Conservation (phyloP, 768 basidiomycete species). For the Plicaturopsis crispa region DNA sequence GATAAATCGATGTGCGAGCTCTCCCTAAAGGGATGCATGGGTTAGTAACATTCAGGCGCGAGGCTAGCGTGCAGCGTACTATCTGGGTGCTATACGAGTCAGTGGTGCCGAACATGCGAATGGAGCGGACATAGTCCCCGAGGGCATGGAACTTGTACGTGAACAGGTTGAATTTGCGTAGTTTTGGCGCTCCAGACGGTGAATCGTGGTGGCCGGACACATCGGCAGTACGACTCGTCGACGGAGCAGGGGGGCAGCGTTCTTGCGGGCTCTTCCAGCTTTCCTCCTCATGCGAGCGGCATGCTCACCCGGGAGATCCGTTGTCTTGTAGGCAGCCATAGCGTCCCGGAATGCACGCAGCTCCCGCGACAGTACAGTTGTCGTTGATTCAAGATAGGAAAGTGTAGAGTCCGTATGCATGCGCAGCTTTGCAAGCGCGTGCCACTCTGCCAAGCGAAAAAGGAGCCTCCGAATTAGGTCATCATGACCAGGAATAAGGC, state of each 20-base stretch:
- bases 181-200: neutral
- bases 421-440: constrained; percentile 30
- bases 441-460: constrained; percentile 27
- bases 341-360: constrained; percentile 23
- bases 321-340: constrained; percentile 16
- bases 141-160: constrained; percentile 22
- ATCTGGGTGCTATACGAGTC: constrained; percentile 16
- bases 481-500: constrained; percentile 14
- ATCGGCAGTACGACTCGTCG: neutral
- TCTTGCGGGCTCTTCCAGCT: constrained; percentile 2
- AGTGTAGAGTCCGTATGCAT: constrained; percentile 29
- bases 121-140: constrained; percentile 13
- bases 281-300: constrained; percentile 17
- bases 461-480: constrained; percentile 23
- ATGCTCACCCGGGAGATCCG: constrained; percentile 30
- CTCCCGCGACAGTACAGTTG: constrained; percentile 17
- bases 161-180: constrained; percentile 9
- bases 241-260: neutral
- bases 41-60: neutral
- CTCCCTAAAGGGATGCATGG: constrained; percentile 8
- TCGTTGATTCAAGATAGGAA: constrained; percentile 13
- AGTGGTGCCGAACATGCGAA: constrained; percentile 14
- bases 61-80: constrained; percentile 6
- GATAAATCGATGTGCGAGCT: constrained; percentile 8
- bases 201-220: neutral